These are phyloP conservation scores for Xylaria polymorpha DNA, from an alignment of 2,329 filamentous ascomycete genomes.

Conservation along the genomic window DNA sequence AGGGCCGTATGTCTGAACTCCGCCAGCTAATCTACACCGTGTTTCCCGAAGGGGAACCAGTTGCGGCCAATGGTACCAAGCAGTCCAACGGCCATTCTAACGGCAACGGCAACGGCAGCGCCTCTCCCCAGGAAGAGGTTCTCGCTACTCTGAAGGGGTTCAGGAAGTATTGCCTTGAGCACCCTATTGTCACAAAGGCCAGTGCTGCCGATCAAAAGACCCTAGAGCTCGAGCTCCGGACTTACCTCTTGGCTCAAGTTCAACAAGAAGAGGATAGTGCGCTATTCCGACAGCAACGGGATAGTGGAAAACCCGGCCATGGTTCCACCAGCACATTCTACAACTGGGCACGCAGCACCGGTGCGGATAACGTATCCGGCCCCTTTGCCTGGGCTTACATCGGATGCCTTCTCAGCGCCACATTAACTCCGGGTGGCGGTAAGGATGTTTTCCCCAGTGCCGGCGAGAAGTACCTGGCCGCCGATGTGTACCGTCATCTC, in stretches of 20 bases:
- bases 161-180: slow-evolving; percentile 35
- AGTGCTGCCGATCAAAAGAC: slow-evolving; percentile 33
- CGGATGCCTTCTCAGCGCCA: slow-evolving; percentile 35
- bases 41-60: slow-evolving; percentile 24
- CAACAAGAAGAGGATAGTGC: slow-evolving; percentile 38
- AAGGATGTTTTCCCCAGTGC: slow-evolving; percentile 38
- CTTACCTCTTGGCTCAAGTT: slow-evolving; percentile 38
- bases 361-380: slow-evolving; percentile 37
- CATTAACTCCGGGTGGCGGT: slow-evolving; percentile 29
- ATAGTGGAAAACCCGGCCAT: slow-evolving; percentile 18
- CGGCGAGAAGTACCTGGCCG: slow-evolving; percentile 38
- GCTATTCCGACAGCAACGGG: slow-evolving; percentile 26
- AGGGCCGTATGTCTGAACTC: slow-evolving; percentile 26
- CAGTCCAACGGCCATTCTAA: slow-evolving; percentile 13
- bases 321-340: slow-evolving; percentile 37
- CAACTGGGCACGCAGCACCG: slow-evolving; percentile 40
- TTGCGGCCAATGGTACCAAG: slow-evolving; percentile 4
- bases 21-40: slow-evolving; percentile 31
- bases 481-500: slow-evolving; percentile 39
- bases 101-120: slow-evolving; percentile 30
- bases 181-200: slow-evolving; percentile 32
- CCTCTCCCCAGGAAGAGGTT: slow-evolving; percentile 23
- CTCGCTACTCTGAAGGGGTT: slow-evolving; percentile 34
- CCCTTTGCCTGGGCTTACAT: slow-evolving; percentile 40
- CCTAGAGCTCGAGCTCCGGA: slow-evolving; percentile 36